phyloP scores from a whole-genome alignment of 2,329 filamentous ascomycete species.

The Ceratocystis variospora region DNA sequence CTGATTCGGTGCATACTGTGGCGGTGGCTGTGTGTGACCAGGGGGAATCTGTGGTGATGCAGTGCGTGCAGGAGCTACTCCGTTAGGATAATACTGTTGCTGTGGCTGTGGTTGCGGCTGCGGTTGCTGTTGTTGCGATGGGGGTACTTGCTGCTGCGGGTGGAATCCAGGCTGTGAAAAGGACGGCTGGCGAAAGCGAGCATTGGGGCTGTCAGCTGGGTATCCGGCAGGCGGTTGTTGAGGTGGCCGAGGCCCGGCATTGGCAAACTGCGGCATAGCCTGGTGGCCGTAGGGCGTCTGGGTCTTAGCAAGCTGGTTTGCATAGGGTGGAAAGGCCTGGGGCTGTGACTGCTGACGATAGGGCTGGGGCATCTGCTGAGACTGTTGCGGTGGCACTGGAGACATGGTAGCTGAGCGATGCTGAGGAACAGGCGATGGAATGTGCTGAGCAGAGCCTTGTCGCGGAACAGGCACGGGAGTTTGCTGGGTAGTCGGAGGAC shows the following conservation, averaged over 20 bases:
- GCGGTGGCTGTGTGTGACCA: conserved; percentile 22
- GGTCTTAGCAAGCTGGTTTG: conserved; percentile 38
- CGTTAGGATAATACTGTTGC: conserved; percentile 31
- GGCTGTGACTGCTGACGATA: conserved; percentile 22
- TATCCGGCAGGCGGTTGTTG: conserved; percentile 24
- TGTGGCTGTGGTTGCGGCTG: conserved; percentile 12
- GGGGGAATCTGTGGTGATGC: conserved; percentile 34
- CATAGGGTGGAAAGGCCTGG: conserved; percentile 34
- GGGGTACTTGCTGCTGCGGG: conserved; percentile 24
- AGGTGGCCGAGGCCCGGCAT: conserved; percentile 8
- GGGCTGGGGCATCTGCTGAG: conserved; percentile 26
- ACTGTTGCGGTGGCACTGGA: conserved; percentile 21
- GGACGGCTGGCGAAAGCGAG: conserved; percentile 30
- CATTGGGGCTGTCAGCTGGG: conserved; percentile 30
- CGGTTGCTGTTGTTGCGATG: conserved; percentile 13
- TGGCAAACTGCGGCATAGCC: conserved; percentile 34
- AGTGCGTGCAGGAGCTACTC: conserved; percentile 30
- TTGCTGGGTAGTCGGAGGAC: conserved; percentile 14
- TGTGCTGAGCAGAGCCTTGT: conserved; percentile 15
- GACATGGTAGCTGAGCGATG: conserved; percentile 24
- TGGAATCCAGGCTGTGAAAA: conserved; percentile 26
- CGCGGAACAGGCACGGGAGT: conserved; percentile 18
- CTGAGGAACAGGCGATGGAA: conserved; percentile 16
- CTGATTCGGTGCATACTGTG: not conserved
- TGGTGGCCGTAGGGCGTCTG: conserved; percentile 40